Evolutionary conservation across 176 grass and related monocot species (phyloP).

Genomic region (Lolium perenne): DNA sequence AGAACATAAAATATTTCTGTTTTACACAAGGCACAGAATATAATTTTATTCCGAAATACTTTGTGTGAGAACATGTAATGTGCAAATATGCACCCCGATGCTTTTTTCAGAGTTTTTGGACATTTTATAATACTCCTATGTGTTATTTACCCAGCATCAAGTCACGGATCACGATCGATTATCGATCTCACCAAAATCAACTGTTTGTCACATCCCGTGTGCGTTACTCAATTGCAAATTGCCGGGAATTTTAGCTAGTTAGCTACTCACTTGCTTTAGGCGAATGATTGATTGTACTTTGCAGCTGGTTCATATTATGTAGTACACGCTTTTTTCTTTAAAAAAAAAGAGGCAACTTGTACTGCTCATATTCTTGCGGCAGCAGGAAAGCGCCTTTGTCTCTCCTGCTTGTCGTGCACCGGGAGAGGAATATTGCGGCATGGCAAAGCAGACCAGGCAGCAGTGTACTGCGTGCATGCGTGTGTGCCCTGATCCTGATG

Average conservation of each 20-base stretch:
- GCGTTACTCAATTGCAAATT: neutral
- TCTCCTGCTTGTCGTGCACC: constrained; percentile 33
- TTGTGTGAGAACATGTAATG: no score
- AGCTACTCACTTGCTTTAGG: neutral
- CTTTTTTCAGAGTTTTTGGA: no score
- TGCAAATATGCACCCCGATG: no score
- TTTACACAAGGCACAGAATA: no score
- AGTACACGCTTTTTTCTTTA: neutral
- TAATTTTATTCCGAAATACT: no score
- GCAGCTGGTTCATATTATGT: neutral
- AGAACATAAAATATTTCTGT: no score
- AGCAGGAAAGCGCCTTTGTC: constrained; percentile 42
- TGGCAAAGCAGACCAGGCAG: constrained; percentile 19
- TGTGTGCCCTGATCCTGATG: constrained; percentile 9
- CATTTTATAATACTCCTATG: no score
- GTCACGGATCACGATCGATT: neutral
- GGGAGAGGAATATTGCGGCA: constrained; percentile 50
- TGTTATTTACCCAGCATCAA: no score
- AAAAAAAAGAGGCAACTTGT: neutral
- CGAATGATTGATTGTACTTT: neutral
- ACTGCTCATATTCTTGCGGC: constrained; percentile 35
- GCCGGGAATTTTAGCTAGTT: neutral
- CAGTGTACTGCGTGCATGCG: neutral
- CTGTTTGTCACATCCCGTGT: neutral
- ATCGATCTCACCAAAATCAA: neutral